Evolutionary conservation across 148 eudicot genomes (phyloP), one percentile per base, ranked within the genome.

Genomic region (Euryodendron excelsum): DNA sequence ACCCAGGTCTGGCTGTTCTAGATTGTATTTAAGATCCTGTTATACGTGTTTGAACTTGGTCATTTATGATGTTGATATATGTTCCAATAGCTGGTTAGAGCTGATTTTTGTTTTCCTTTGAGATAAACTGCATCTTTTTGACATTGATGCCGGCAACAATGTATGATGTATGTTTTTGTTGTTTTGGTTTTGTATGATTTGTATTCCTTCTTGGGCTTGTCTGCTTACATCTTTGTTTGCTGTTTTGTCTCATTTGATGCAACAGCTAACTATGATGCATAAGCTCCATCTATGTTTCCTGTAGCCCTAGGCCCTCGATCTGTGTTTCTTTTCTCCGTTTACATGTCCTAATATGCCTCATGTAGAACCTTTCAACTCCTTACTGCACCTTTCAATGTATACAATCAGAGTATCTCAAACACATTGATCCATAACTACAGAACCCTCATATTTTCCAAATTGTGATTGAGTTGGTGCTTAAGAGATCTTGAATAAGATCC

Each of bases 1-100:
- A n/a, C n/a, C n/a, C n/a, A n/a, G n/a, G n/a, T n/a, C n/a, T n/a
- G n/a, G 64, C 13, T 52, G 13, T 67, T n/a, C 10, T 5, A 50
- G n/a, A 61, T 66, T 48, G 45, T 67, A 23, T 58, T 6, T 52
- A n/a, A 21, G 34, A 50, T 65, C 15, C 21, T 77, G 48, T 77
- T 77, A 20, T 62, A 17, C n/a, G 23, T 15, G 21, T 37, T 78
- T 78, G 52, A 21, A 68, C 64, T 78, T 11, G 30, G 21, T 20
- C 47, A 62, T n/a, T 48, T n/a, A 62, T 28, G 14, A 21, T 60
- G 11, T 11, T 25, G 69, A 36, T 30, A 44, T 69, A 14, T n/a
- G 30, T 37, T 68, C 18, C 30, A 68, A 4, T 41, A 28, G 53
- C 33, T 47, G 47, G 31, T 48, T 25, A 0, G 17, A 63, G 34